phyloP scores from a whole-genome alignment of 176 grass and related monocot species.

The Paspalum vaginatum region DNA sequence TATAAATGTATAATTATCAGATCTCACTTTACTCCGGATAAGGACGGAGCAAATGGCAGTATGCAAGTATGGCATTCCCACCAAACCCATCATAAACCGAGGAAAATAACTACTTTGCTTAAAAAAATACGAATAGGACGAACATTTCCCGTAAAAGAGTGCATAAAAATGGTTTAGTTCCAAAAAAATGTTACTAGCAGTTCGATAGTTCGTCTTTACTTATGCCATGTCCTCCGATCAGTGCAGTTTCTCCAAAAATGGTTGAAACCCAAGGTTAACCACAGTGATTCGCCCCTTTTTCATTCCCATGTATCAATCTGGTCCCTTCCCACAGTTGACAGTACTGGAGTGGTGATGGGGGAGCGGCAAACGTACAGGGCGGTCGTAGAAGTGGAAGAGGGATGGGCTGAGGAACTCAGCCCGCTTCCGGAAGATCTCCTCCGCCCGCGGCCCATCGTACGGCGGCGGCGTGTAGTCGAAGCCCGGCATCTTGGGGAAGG shows the following conservation, averaged over 20 bases:
- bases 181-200: not conserved
- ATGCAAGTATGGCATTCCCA: not conserved
- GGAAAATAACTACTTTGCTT: not conserved
- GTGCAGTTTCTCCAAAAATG: not conserved
- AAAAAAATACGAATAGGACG: not conserved
- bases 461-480: conserved; percentile 80
- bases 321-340: not conserved
- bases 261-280: not conserved
- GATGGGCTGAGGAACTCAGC: conserved; percentile 87
- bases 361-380: conserved; percentile 59
- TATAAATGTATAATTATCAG: not conserved
- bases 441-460: conserved; percentile 73
- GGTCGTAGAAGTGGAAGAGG: conserved; percentile 82
- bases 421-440: conserved; percentile 78
- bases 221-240: not conserved
- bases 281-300: too few relatives aligned
- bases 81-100: conserved; percentile 18
- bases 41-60: conserved; percentile 13
- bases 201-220: not conserved
- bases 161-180: not conserved
- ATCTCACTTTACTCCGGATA: not conserved
- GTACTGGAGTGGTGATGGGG: conserved; percentile 17
- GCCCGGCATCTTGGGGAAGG: conserved; percentile 57
- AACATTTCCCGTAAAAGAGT: not conserved
- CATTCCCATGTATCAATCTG: not conserved